Evolutionary conservation across 1,139 yeast species (phyloP).

Genomic region (Zygosaccharomyces sapae): DNA sequence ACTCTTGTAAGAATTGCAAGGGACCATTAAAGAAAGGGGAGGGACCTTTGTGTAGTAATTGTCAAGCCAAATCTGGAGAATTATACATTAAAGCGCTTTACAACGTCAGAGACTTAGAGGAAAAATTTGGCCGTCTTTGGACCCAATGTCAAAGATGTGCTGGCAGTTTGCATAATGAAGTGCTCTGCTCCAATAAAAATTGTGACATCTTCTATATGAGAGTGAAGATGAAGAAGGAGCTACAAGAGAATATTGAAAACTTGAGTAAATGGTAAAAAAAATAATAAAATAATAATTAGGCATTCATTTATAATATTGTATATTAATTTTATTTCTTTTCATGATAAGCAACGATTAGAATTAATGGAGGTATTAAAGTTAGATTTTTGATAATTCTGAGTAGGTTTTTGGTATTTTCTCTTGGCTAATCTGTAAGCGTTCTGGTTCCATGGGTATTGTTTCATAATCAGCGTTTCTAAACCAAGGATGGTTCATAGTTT

Average conservation of each 20-base stretch:
- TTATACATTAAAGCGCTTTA: slow-evolving; percentile 75
- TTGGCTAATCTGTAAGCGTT: slow-evolving; percentile 26
- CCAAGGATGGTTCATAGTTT: slow-evolving; percentile 59
- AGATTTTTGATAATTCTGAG: slow-evolving; percentile 28
- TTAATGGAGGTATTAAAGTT: neutral
- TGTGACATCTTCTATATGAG: slow-evolving; percentile 98
- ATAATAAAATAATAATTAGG: neutral
- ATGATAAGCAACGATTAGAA: neutral
- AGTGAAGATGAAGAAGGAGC: slow-evolving; percentile 88
- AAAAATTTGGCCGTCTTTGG: slow-evolving; percentile 86
- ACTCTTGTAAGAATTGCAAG: slow-evolving; percentile 82
- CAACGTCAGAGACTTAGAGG: slow-evolving; percentile 74
- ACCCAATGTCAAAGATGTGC: slow-evolving; percentile 98
- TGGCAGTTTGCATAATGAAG: slow-evolving; percentile 93
- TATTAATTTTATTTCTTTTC: neutral
- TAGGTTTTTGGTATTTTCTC: slow-evolving; percentile 32
- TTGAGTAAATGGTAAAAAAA: slow-evolving; percentile 52
- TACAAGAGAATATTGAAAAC: slow-evolving; percentile 62
- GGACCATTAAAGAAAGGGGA: slow-evolving; percentile 69
- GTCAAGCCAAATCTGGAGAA: slow-evolving; percentile 69
- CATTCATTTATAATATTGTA: neutral
- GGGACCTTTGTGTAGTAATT: slow-evolving; percentile 80
- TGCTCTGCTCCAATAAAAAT: slow-evolving; percentile 88
- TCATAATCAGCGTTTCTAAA: slow-evolving; percentile 31
- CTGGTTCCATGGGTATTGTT: slow-evolving; percentile 18